Base-by-base conservation (phyloP, 768 basidiomycete species). In the Kwoniella bestiolae region DNA sequence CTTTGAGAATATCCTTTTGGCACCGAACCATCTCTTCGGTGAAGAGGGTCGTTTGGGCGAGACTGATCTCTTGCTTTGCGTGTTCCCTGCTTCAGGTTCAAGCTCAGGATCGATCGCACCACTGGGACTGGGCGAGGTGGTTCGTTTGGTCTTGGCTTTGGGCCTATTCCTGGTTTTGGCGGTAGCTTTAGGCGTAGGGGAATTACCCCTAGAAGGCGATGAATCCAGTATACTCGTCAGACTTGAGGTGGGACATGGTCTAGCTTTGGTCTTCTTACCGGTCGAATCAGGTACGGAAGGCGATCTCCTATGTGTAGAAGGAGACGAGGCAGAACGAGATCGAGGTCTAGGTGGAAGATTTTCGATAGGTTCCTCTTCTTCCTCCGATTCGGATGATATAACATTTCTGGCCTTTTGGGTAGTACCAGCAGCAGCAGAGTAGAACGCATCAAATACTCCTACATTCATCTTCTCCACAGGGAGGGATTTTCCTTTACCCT, bases 291-390 rank as follows among this genome's bases (percentile, higher is more conserved):
- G 31, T 7, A 45, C 26, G 5, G 44, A 45, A 14, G 56, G 56
- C 8, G 55, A 46, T 25, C 38, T 3, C 4, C n/a, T 38, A 16
- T 35, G 46, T 14, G n/a, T n/a, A n/a, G 49, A 49, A 25, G 60
- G 32, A 7, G 32, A 34, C 16, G 53, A 21, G 23, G 46, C 14
- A 32, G 49, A 38, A 41, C 26, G 8, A 56, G 65, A 61, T 66
- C 58, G 51, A n/a, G 56, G 29, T 29, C 53, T 56, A 44, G 46
- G 32, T 31, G 47, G 45, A 2, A 28, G 46, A 23, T 44, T n/a
- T 32, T 69, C 62, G n/a, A 68, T 31, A n/a, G 41, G n/a, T 41
- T 68, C 67, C 21, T 21, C 63, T 28, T 69, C 63, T 28, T 69
- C 63, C 44, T 69, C 68, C n/a, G 47, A 38, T 23, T 51, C 46